Evolutionary conservation across 2,329 filamentous ascomycete genomes (phyloP), one percentile per base, ranked within the genome.

Genomic region (Penicillium carneum): DNA sequence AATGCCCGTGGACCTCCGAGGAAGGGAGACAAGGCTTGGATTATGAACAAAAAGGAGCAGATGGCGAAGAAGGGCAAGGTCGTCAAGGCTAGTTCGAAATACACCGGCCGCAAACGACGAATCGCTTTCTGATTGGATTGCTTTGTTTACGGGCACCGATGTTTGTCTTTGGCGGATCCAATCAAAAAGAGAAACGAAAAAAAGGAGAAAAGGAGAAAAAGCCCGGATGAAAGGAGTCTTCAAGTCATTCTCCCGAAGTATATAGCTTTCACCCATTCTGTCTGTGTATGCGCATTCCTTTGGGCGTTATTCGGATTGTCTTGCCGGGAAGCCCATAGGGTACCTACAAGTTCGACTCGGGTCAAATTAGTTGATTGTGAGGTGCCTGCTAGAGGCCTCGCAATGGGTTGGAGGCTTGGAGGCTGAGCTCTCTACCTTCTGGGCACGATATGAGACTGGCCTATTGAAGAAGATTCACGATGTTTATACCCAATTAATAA

Each of bases 31-130:
- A 83, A 84, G 69, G 78, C 80, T 38, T 84, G 83, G 69, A 83
- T 84, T 36, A 47, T 80, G 72, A 80, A 81, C 52, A 89, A 90
- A 76, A 97, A 97, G 83, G 93, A 82, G 67, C 92, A 97, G 81
- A 95, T 97, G 90, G 91, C 96, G 79, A 85, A 87, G 64, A 97
- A 97, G 79, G 95, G 95, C 47, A 97, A 95, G 82, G 86, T 98
- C 31, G 94, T 98, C 69, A 98, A 98, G 83, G 82, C 88, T 1
- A 92, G 86, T 58, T 96, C 91, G 53, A 98, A 96, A 79, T 99
- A 97, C 77, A 98, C 94, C 0, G 95, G 94, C 33, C 84, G 95
- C 71, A 97, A 93, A 82, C 86, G 95, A 77, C 87, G 91, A 61
- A 82, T 89, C 57, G 88, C 88, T 34, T 97, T 96, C 76, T 97